Conservation (phyloP, 371 early-diverging fungal genomes). For the Mortierella sp. region DNA sequence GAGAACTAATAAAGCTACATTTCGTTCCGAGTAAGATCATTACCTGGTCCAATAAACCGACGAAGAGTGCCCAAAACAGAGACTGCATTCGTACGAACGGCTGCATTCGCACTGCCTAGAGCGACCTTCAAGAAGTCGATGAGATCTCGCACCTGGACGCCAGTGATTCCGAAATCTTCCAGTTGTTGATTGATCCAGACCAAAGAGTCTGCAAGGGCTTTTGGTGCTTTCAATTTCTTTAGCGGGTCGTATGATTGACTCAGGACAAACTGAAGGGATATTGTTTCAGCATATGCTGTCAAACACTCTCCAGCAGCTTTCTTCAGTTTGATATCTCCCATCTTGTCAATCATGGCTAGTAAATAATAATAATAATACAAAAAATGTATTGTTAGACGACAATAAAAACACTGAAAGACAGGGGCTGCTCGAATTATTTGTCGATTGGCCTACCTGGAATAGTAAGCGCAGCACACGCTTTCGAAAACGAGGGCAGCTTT, state of each 20-base stretch:
- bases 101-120: constrained; percentile 84
- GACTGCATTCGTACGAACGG: constrained; percentile 84
- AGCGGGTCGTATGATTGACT: constrained; percentile 80
- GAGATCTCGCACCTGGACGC: constrained; percentile 79
- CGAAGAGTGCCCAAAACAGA: constrained; percentile 82
- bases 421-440: not conserved
- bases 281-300: constrained; percentile 76
- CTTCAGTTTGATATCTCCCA: constrained; percentile 94
- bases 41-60: constrained; percentile 86
- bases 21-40: not conserved
- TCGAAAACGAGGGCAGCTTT: constrained; percentile 71
- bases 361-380: not conserved
- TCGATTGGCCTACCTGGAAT: constrained; percentile 61
- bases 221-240: constrained; percentile 88
- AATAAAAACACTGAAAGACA: not conserved
- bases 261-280: constrained; percentile 83
- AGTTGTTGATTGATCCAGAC: constrained; percentile 84
- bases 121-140: constrained; percentile 85
- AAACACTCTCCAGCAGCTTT: constrained; percentile 84
- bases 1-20: not conserved
- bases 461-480: constrained; percentile 78
- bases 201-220: constrained; percentile 86
- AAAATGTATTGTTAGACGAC: not conserved
- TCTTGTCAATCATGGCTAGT: constrained; percentile 86
- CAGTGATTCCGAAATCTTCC: constrained; percentile 88